These are phyloP conservation scores for Porpolomopsis calyptriformis DNA, from an alignment of 768 basidiomycete genomes.

Conservation along the genomic window DNA sequence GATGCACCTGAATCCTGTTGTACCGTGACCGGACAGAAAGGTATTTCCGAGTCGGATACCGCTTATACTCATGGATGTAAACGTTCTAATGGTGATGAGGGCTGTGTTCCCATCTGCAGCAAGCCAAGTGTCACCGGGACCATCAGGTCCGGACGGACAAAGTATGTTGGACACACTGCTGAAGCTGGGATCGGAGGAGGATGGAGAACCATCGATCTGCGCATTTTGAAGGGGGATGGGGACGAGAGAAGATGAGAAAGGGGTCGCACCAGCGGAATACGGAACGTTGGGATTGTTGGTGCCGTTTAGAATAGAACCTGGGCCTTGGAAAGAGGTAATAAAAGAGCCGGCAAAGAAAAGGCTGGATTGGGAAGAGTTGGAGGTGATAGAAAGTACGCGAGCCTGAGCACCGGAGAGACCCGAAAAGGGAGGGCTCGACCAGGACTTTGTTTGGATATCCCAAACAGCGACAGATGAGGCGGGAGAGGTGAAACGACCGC, in stretches of 20 bases:
- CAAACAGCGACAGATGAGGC: conserved; percentile 61
- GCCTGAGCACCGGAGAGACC: conserved; percentile 66
- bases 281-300: conserved; percentile 82
- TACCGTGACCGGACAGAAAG: conserved; percentile 68
- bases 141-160: conserved; percentile 78
- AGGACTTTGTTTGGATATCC: conserved; percentile 49
- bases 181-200: conserved; percentile 50
- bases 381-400: conserved; percentile 64
- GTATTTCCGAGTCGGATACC: conserved; percentile 91
- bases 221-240: conserved; percentile 60
- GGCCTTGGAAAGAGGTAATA: conserved; percentile 57
- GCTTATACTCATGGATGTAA: conserved; percentile 57
- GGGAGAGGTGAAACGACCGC: conserved; percentile 65
- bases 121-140: conserved; percentile 78
- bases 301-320: conserved; percentile 38
- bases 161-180: conserved; percentile 58
- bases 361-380: conserved; percentile 59
- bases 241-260: conserved; percentile 83
- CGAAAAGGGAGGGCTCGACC: conserved; percentile 72
- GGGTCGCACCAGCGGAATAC: conserved; percentile 69
- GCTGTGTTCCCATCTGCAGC: conserved; percentile 60
- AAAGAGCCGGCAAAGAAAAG: conserved; percentile 89
- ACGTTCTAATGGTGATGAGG: conserved; percentile 68
- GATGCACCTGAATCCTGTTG: conserved; percentile 77
- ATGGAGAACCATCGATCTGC: conserved; percentile 47